Base-by-base conservation (phyloP, 768 basidiomycete species). In the Suillus luteus region DNA sequence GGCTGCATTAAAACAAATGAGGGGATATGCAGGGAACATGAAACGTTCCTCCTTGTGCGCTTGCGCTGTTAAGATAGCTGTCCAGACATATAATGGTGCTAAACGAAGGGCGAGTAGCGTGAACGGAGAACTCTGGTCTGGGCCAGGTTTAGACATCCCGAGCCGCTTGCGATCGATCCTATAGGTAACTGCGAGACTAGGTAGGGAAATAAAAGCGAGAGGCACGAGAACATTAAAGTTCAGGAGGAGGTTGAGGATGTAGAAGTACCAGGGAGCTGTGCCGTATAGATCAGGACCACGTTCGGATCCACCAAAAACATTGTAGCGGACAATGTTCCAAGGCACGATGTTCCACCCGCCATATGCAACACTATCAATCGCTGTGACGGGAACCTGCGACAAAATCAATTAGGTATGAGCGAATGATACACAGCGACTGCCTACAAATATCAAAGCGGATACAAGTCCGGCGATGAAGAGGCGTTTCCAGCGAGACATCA, bases 31-130 rank as follows among this genome's bases (percentile, higher is more conserved):
- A 1, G 97, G 96, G 76, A 89, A 99, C 88, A 98, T 91, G 79
- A 99, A 99, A n/a, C 97, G 84, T 73, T 99, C 97, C 76, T 99
- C 97, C 78, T 99, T 99, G 77, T 99, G 97, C 1, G 90, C 79
- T 77, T 99, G 96, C 3, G 81, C 68, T 5, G 86, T 87, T 67
- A 99, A 78, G 65, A 97, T 89, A 1, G 76, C 84, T 54, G 89
- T 70, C 96, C 97, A 99, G n/a, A 98, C 67, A 77, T 99, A 98
- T 65, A 96, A 80, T 0, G 95, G 95, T n/a, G 83, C 75, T n/a
- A 99, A 80, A 43, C 95, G 84, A 61, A 96, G 74, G 5, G 83
- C 84, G 54, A 99, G 78, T 52, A 93, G 74, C 1, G 85, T 89
- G 70, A 90, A 95, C 0, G 94, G 94, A 19, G 92, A 93, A 71